Conservation (phyloP, 305 asterid genomes). For the Solanum hybrid region DNA sequence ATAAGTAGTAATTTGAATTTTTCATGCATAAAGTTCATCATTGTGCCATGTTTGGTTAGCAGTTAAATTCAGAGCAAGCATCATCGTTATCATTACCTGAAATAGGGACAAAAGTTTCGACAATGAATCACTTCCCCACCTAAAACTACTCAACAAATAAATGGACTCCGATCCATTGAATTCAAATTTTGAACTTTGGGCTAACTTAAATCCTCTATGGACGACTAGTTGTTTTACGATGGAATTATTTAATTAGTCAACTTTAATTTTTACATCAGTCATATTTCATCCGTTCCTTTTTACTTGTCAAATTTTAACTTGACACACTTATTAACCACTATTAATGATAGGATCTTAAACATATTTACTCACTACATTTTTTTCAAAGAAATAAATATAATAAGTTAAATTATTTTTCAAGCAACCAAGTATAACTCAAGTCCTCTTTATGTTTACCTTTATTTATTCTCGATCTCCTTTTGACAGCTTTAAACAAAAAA, state of each 20-base stretch:
- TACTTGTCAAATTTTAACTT: too few species aligned
- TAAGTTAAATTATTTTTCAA: not conserved
- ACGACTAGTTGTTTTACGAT: not conserved
- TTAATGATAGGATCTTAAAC: too few species aligned
- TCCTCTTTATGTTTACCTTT: not conserved
- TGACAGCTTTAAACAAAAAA: not conserved
- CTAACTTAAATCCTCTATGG: not conserved
- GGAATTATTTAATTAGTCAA: not conserved
- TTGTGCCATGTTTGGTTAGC: not conserved
- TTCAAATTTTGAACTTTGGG: not conserved
- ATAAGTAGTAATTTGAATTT: not conserved
- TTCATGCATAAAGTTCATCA: not conserved
- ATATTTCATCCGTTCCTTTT: not conserved
- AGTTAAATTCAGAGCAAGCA: not conserved
- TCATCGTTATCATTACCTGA: not conserved
- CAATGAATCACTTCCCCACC: not conserved
- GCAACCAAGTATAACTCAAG: not conserved
- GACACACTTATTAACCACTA: not conserved
- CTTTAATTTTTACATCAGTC: not conserved
- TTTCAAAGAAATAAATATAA: not conserved
- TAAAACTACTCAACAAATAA: not conserved
- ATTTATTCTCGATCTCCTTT: not conserved
- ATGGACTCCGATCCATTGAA: not conserved
- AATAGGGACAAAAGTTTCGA: not conserved
- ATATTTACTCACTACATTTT: not conserved